phyloP scores from a whole-genome alignment of 2,329 filamentous ascomycete genomes.

The Penicillium decumbens region DNA sequence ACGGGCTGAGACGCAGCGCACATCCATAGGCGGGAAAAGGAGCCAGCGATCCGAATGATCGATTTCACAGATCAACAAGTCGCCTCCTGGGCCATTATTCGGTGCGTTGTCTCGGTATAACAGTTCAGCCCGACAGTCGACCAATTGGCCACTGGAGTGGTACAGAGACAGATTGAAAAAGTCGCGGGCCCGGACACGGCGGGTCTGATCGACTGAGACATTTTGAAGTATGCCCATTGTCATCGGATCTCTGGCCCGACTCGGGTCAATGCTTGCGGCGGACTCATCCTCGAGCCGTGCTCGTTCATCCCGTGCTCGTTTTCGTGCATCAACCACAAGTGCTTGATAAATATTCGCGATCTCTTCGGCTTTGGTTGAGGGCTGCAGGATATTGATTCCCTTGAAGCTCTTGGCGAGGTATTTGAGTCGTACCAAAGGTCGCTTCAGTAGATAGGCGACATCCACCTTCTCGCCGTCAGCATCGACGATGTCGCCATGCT shows the following conservation, averaged over 20 bases:
- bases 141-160: constrained; percentile 83
- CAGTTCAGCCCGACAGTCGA: constrained; percentile 85
- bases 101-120: constrained; percentile 74
- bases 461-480: constrained; percentile 84
- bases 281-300: constrained; percentile 79
- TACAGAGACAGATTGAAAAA: constrained; percentile 78
- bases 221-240: constrained; percentile 68
- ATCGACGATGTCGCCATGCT: constrained; percentile 60
- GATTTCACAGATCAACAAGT: constrained; percentile 90
- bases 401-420: constrained; percentile 80
- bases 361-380: constrained; percentile 52
- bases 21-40: constrained; percentile 81
- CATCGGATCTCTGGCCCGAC: constrained; percentile 70
- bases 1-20: constrained; percentile 70
- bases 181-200: constrained; percentile 85
- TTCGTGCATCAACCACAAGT: constrained; percentile 71
- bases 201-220: constrained; percentile 66
- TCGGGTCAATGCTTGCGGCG: constrained; percentile 75
- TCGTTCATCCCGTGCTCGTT: constrained; percentile 66
- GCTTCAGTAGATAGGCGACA: constrained; percentile 85
- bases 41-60: constrained; percentile 73
- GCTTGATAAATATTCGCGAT: constrained; percentile 62
- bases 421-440: constrained; percentile 81
- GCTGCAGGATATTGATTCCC: constrained; percentile 46
- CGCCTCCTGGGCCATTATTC: constrained; percentile 64